phyloP scores from a whole-genome alignment of 2,329 filamentous ascomycete species.

The Xylaria sp. region DNA sequence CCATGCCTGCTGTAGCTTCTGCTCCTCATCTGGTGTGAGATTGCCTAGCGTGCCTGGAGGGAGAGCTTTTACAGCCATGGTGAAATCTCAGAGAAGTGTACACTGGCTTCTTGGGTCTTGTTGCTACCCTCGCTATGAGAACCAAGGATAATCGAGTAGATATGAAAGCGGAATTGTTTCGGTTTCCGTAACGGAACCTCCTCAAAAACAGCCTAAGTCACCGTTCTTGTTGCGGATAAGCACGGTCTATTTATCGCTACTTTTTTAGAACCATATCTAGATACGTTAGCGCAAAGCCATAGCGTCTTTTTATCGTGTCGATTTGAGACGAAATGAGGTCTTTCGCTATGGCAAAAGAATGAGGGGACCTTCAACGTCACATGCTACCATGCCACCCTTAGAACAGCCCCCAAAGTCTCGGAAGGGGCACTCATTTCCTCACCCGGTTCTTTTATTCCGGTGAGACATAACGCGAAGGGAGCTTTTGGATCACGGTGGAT shows the following conservation, averaged over 20 bases:
- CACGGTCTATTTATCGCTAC: neutral
- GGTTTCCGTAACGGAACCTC: neutral
- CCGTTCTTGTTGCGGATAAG: neutral
- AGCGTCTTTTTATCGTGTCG: neutral
- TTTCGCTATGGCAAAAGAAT: neutral
- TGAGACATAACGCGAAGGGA: neutral
- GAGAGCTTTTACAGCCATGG: slow-evolving; percentile 10
- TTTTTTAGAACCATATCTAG: neutral
- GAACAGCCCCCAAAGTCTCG: neutral
- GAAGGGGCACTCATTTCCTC: neutral
- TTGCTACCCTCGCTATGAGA: neutral
- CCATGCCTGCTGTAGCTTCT: slow-evolving; percentile 35
- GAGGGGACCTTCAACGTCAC: slow-evolving; percentile 3
- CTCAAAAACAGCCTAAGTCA: neutral
- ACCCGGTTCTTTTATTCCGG: too few species aligned
- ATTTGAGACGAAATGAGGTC: neutral
- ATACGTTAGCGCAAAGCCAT: slow-evolving; percentile 2
- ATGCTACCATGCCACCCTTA: neutral
- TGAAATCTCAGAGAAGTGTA: neutral
- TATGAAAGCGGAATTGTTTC: neutral
- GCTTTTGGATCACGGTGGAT: neutral
- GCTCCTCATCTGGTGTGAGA: slow-evolving; percentile 29
- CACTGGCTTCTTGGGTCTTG: neutral
- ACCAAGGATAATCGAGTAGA: neutral
- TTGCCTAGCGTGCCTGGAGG: slow-evolving; percentile 21